phyloP scores from a whole-genome alignment of 2,329 filamentous ascomycete genomes.

The Acarospora socialis region DNA sequence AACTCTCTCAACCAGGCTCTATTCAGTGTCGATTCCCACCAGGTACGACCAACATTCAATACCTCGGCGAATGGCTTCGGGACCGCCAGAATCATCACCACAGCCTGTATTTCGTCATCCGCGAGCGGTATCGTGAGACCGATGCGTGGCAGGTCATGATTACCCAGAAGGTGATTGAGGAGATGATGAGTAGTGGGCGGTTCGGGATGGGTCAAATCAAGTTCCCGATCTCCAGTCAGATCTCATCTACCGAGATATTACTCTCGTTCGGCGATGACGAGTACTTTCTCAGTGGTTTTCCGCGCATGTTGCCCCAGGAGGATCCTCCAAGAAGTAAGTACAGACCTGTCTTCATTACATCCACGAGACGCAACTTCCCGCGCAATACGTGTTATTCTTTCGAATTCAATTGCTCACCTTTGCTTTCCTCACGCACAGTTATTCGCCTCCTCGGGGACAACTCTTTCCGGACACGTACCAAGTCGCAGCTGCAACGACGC shows the following conservation, averaged over 20 bases:
- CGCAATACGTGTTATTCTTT: too few relatives aligned
- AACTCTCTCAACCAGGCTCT: not conserved
- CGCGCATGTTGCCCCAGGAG: conserved; percentile 6
- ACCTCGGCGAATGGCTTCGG: conserved; percentile 7
- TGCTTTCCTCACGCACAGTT: conserved; percentile 2
- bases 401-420: too few relatives aligned
- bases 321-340: not conserved
- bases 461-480: too few relatives aligned
- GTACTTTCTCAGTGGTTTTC: conserved; percentile 8
- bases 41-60: conserved; percentile 3
- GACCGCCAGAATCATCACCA: not conserved
- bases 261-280: conserved; percentile 3
- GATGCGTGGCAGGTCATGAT: conserved; percentile 3
- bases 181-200: conserved; percentile 1
- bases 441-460: too few relatives aligned
- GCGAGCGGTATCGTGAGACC: conserved; percentile 5
- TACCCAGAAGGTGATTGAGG: conserved; percentile 4
- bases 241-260: conserved; percentile 4
- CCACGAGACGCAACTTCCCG: too few relatives aligned
- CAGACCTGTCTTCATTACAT: not conserved
- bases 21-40: conserved; percentile 4
- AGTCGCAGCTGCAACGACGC: conserved; percentile 1
- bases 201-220: conserved; percentile 5
- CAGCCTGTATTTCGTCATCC: conserved; percentile 7
- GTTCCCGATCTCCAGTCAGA: conserved; percentile 5